A percentile compares a stretch with the other conserved stretches of the same genome.
Conservation (phyloP, 1,284 basidiomycete species). For the Boletus subluridellus region DNA sequence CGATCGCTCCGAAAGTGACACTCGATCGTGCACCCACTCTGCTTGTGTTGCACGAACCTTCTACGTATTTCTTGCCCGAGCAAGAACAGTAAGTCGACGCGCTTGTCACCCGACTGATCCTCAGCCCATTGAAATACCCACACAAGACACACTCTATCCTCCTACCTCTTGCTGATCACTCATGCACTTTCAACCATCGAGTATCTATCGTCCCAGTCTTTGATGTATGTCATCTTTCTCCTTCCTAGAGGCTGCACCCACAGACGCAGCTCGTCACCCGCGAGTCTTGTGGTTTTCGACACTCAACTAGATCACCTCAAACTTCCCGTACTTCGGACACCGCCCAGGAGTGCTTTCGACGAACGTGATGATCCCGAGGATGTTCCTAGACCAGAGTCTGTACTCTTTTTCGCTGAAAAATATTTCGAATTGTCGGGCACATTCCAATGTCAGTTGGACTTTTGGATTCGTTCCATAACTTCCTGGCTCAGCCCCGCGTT, state of each 20-base stretch:
- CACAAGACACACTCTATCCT: conserved; percentile 33
- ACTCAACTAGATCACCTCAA: conserved; percentile 51
- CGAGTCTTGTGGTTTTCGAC: conserved; percentile 57
- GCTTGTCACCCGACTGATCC: neutral
- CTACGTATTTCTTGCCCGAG: conserved; percentile 50
- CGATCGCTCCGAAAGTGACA: conserved; percentile 36
- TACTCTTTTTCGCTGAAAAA: conserved; percentile 36
- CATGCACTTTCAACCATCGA: conserved; percentile 32
- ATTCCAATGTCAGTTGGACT: conserved; percentile 36
- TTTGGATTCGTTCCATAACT: conserved; percentile 5
- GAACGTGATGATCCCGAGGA: conserved; percentile 25
- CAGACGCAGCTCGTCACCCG: conserved; percentile 19
- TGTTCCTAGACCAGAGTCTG: conserved; percentile 27
- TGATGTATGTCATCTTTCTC: conserved; percentile 15
- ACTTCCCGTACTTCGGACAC: conserved; percentile 50
- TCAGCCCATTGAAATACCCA: neutral
- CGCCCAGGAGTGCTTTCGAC: conserved; percentile 14
- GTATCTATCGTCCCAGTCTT: conserved; percentile 23
- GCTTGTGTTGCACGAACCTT: conserved; percentile 62
- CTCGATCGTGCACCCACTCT: conserved; percentile 49
- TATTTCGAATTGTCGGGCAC: conserved; percentile 46
- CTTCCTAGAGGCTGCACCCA: conserved; percentile 2
- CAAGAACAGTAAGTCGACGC: conserved; percentile 28
- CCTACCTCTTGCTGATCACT: conserved; percentile 33
- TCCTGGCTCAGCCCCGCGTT: conserved; percentile 2